A percentile compares a stretch with the other conserved stretches of the same genome.
Evolutionary conservation across 2,329 filamentous ascomycete species (phyloP).

Genomic region (Mycosphaerella arachidis): DNA sequence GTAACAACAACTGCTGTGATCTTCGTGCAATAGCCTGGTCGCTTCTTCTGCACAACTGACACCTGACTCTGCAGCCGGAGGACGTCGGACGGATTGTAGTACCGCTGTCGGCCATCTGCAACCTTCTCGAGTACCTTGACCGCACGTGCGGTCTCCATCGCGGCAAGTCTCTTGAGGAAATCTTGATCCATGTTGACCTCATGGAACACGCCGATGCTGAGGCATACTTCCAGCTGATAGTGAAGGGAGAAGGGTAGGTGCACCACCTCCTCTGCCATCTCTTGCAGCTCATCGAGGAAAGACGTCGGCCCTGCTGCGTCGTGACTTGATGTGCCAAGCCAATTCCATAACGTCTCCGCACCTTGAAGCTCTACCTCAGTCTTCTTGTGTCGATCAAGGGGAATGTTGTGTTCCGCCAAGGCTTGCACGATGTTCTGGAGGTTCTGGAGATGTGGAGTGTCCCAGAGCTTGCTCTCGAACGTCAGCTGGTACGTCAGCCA

Average conservation of each 20-base stretch:
- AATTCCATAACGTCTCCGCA: slow-evolving; percentile 9
- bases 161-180: slow-evolving; percentile 61
- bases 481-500: slow-evolving; percentile 59
- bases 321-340: slow-evolving; percentile 4
- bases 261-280: slow-evolving; percentile 13
- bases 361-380: slow-evolving; percentile 39
- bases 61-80: slow-evolving; percentile 51
- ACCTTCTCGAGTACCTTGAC: slow-evolving; percentile 69
- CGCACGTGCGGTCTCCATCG: slow-evolving; percentile 49
- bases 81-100: slow-evolving; percentile 68
- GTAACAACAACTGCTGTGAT: slow-evolving; percentile 76
- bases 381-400: slow-evolving; percentile 40
- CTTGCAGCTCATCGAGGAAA: slow-evolving; percentile 16
- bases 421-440: slow-evolving; percentile 41
- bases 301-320: slow-evolving; percentile 1
- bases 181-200: slow-evolving; percentile 66
- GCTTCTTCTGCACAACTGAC: slow-evolving; percentile 23
- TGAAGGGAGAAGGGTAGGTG: slow-evolving; percentile 61
- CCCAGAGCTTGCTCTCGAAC: slow-evolving; percentile 33
- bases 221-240: slow-evolving; percentile 89
- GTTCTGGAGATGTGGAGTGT: slow-evolving; percentile 20
- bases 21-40: slow-evolving; percentile 66
- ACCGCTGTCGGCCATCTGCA: slow-evolving; percentile 56
- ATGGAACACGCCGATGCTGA: slow-evolving; percentile 72
- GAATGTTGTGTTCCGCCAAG: slow-evolving; percentile 70